Percentiles rank a stretch among this genome's conserved stretches.
Conservation (phyloP, 805 yeast genomes). For the Saccharomycopsis selenospora region DNA sequence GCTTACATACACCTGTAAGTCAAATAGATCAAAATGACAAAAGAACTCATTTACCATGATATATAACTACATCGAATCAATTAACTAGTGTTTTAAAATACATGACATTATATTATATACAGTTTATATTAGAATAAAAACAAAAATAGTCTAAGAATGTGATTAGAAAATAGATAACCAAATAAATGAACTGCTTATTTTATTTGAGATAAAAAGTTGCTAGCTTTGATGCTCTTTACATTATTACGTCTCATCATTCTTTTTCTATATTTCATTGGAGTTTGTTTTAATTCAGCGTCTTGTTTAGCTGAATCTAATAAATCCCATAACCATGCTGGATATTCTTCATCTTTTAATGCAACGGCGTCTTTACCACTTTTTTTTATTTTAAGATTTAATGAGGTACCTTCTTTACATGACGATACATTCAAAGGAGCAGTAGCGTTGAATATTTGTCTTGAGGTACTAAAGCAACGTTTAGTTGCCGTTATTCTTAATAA, state of each 20-base stretch:
- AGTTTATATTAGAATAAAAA: too few relatives aligned
- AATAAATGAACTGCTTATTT: too few relatives aligned
- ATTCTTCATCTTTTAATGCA: conserved; percentile 80
- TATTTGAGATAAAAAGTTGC: conserved; percentile 67
- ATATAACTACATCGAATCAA: too few relatives aligned
- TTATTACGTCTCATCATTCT: conserved; percentile 62
- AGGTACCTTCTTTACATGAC: conserved; percentile 65
- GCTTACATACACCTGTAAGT: too few relatives aligned
- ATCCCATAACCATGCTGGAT: conserved; percentile 94
- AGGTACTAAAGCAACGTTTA: conserved; percentile 1
- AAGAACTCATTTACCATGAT: too few relatives aligned
- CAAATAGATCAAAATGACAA: too few relatives aligned
- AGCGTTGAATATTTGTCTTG: conserved; percentile 3
- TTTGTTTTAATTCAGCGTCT: conserved; percentile 45
- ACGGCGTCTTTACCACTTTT: conserved; percentile 82
- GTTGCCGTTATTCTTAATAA: conserved; percentile 1
- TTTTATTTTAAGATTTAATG: conserved; percentile 61
- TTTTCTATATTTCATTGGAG: conserved; percentile 61
- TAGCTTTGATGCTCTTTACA: conserved; percentile 62
- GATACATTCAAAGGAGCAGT: conserved; percentile 28
- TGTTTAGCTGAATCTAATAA: conserved; percentile 63
- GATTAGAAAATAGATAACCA: too few relatives aligned
- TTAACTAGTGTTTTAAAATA: too few relatives aligned
- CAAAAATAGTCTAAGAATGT: too few relatives aligned
- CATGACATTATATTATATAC: too few relatives aligned